A percentile compares a stretch with the other conserved stretches of the same genome.
phyloP scores from a whole-genome alignment of 805 yeast genomes.

The Saccharomyces cerevisiae region DNA sequence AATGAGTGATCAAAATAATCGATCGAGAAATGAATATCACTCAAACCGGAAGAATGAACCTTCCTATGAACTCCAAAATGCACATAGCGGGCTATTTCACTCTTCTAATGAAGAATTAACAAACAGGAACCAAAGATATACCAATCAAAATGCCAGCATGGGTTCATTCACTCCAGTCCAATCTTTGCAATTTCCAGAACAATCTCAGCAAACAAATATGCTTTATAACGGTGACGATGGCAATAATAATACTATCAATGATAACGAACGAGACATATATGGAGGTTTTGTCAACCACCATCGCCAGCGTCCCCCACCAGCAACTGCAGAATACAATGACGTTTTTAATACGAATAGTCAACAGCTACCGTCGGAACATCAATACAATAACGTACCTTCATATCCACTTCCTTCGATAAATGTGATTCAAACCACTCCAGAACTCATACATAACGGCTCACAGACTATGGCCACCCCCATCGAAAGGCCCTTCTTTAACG shows the following conservation, averaged over 20 bases:
- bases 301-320: conserved; percentile 11
- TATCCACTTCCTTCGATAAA: conserved; percentile 22
- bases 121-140: neutral
- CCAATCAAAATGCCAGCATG: neutral
- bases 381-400: neutral
- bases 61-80: neutral
- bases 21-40: neutral
- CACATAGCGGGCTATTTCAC: neutral
- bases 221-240: neutral
- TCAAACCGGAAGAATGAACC: neutral
- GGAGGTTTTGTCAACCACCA: conserved; percentile 15
- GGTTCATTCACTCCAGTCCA: conserved; percentile 3
- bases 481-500: conserved; percentile 15
- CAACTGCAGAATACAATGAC: conserved; percentile 16
- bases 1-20: neutral
- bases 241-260: neutral
- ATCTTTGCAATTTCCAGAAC: conserved; percentile 2
- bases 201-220: neutral
- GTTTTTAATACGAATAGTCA: conserved; percentile 10
- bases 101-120: neutral
- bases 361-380: neutral
- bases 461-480: conserved; percentile 7
- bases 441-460: conserved; percentile 8
- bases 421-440: conserved; percentile 22
- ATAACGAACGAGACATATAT: conserved; percentile 6